phyloP scores from a whole-genome alignment of 2,329 filamentous ascomycete genomes.

The Fusarium marasasianum region DNA sequence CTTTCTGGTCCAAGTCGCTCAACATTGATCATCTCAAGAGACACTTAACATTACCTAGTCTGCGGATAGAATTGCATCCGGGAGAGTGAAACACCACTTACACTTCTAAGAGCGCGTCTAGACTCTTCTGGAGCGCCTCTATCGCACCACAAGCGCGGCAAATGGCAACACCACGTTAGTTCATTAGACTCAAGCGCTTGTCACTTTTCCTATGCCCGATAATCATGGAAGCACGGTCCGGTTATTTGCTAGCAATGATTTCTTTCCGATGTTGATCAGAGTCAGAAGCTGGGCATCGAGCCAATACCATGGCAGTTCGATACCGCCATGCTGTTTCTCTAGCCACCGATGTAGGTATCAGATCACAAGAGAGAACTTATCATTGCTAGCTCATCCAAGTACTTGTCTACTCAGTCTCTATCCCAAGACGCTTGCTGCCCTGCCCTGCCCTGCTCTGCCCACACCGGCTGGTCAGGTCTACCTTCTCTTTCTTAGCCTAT shows the following conservation, averaged over 20 bases:
- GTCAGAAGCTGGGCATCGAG: neutral
- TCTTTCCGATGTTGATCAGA: neutral
- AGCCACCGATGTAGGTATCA: neutral
- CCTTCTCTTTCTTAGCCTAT: neutral
- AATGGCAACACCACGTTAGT: slow-evolving; percentile 30
- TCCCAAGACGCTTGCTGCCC: neutral
- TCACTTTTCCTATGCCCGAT: neutral
- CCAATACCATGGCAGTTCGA: neutral
- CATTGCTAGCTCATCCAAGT: neutral
- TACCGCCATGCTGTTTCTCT: neutral
- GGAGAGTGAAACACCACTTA: neutral
- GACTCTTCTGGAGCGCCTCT: slow-evolving; percentile 34
- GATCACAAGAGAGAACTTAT: neutral
- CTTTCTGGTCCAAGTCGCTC: neutral
- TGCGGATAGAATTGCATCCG: slow-evolving; percentile 18
- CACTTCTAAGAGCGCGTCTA: slow-evolving; percentile 18
- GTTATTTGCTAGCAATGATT: neutral
- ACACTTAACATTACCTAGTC: neutral
- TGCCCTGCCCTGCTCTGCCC: neutral
- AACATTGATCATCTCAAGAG: neutral
- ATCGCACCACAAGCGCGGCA: slow-evolving; percentile 29
- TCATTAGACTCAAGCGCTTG: slow-evolving; percentile 7
- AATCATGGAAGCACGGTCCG: neutral
- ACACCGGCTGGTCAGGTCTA: neutral
- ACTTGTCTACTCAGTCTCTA: neutral